These are phyloP conservation scores for Pisolithus thermaeus DNA, from an alignment of 1,284 basidiomycete species.

Conservation along the genomic window DNA sequence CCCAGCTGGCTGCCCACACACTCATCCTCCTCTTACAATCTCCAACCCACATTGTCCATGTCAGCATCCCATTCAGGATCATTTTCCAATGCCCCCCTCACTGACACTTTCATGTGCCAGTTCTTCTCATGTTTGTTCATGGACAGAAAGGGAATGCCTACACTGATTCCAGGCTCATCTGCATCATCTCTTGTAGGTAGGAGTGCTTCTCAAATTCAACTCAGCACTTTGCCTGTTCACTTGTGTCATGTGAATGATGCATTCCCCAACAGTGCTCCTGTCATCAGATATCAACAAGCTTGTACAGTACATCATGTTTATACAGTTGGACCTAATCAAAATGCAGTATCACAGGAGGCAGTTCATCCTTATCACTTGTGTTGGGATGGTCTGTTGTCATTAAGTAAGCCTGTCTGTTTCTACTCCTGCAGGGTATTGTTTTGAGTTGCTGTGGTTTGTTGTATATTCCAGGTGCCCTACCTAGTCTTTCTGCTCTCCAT, in stretches of 20 bases:
- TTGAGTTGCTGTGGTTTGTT: slow-evolving; percentile 47
- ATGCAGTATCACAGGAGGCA: slow-evolving; percentile 53
- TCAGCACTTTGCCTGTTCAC: slow-evolving; percentile 13
- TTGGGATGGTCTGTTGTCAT: slow-evolving; percentile 78
- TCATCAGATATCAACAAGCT: slow-evolving; percentile 14
- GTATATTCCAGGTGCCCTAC: slow-evolving; percentile 51
- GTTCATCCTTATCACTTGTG: slow-evolving; percentile 45
- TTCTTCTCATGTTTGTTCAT: slow-evolving; percentile 30
- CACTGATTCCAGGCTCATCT: slow-evolving; percentile 3
- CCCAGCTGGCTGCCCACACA: slow-evolving; percentile 66
- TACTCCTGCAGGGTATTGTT: too few species aligned
- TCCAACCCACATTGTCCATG: slow-evolving; percentile 32
- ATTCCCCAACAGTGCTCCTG: background rate
- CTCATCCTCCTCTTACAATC: slow-evolving; percentile 29
- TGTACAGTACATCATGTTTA: too few species aligned
- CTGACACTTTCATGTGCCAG: slow-evolving; percentile 40
- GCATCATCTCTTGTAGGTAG: slow-evolving; percentile 9
- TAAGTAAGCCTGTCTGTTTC: slow-evolving; percentile 43
- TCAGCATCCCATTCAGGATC: slow-evolving; percentile 35
- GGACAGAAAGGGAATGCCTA: slow-evolving; percentile 13
- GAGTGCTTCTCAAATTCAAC: slow-evolving; percentile 14
- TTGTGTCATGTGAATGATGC: slow-evolving; percentile 5
- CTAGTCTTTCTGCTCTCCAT: background rate
- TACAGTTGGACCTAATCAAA: background rate
- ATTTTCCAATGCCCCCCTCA: slow-evolving; percentile 30